Evolutionary conservation across 2,329 filamentous ascomycete genomes (phyloP).

Genomic region (Paraphaeosphaeria minitans): DNA sequence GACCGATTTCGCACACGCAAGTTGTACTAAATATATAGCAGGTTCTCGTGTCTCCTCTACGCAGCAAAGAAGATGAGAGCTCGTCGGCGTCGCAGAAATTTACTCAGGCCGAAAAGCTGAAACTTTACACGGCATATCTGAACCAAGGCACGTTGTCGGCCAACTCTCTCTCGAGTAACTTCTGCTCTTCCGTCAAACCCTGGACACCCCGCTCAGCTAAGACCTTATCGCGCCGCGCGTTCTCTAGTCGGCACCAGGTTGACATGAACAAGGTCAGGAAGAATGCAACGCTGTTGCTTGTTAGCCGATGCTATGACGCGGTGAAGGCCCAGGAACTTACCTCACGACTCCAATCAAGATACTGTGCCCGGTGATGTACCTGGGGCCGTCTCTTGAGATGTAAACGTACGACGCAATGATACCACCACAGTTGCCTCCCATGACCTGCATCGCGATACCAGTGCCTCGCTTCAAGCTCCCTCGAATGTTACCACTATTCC

Average conservation of each 20-base stretch:
- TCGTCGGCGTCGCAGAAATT: not conserved
- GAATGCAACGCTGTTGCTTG: conserved; percentile 51
- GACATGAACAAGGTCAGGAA: conserved; percentile 62
- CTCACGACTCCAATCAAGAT: conserved; percentile 54
- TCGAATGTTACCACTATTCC: conserved; percentile 64
- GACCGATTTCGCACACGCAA: not conserved
- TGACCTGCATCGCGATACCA: conserved; percentile 62
- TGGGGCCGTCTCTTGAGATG: conserved; percentile 48
- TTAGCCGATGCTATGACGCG: not conserved
- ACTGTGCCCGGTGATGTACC: conserved; percentile 54
- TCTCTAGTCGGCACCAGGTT: conserved; percentile 62
- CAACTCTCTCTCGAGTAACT: conserved; percentile 56
- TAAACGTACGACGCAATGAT: conserved; percentile 65
- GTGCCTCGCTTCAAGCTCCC: conserved; percentile 61
- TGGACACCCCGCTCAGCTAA: conserved; percentile 50
- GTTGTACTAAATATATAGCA: conserved; percentile 3
- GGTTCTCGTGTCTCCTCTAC: not conserved
- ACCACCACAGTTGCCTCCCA: conserved; percentile 70
- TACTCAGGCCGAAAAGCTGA: not conserved
- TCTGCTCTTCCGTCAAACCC: conserved; percentile 61
- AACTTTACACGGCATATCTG: conserved; percentile 37
- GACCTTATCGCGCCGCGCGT: conserved; percentile 57
- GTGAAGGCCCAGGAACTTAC: conserved; percentile 18
- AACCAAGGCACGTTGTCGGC: conserved; percentile 61
- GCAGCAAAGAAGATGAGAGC: not conserved